Evolutionary conservation across 345 rosid genomes (phyloP).

Genomic region (Alliaria petiolata): DNA sequence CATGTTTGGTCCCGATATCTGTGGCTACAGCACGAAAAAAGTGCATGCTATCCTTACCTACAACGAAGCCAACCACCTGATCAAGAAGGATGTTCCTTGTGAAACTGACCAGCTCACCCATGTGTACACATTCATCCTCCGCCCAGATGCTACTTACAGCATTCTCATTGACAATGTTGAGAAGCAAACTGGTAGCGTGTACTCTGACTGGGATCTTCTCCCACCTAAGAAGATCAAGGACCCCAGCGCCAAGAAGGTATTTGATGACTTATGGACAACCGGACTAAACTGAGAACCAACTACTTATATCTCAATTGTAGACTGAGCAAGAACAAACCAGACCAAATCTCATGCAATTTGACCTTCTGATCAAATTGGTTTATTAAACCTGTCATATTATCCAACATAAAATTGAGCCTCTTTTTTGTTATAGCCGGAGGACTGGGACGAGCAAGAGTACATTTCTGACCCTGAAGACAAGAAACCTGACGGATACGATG

Average conservation of each 20-base stretch:
- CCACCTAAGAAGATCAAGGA: constrained; percentile 88
- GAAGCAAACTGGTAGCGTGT: constrained; percentile 90
- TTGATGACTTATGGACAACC: background rate
- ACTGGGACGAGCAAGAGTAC: constrained; percentile 92
- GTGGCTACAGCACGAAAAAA: constrained; percentile 97
- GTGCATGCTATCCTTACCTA: constrained; percentile 97
- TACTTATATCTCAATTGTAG: background rate
- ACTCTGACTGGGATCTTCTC: constrained; percentile 93
- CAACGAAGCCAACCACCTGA: constrained; percentile 73
- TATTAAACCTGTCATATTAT: background rate
- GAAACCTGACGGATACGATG: constrained; percentile 98
- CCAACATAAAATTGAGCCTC: background rate
- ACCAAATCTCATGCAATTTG: background rate
- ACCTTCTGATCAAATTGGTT: background rate
- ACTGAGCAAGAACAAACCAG: background rate
- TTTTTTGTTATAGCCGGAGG: constrained; percentile 74
- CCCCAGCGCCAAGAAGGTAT: constrained; percentile 90
- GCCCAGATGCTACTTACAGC: constrained; percentile 90
- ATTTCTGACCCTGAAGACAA: constrained; percentile 93
- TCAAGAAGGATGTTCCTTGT: constrained; percentile 98
- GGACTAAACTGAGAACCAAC: background rate
- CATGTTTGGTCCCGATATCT: constrained; percentile 99
- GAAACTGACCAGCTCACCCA: constrained; percentile 98
- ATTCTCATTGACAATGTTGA: constrained; percentile 89
- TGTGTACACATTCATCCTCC: constrained; percentile 84